Base-by-base conservation (phyloP, 495 filamentous ascomycete species). In the Lentithecium fluviatile region DNA sequence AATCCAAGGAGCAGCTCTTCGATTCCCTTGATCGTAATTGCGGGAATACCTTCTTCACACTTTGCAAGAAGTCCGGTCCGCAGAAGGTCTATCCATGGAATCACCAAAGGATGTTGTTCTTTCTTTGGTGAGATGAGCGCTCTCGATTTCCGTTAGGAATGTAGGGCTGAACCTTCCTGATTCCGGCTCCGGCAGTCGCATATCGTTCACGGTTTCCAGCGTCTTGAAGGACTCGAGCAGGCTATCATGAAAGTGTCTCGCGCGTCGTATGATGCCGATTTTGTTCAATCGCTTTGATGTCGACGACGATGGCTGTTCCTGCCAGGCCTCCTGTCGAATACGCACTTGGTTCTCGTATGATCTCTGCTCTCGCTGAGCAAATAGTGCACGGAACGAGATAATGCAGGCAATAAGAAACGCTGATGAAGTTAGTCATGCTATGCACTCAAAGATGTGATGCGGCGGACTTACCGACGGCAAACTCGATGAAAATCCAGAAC, bases 401-500 rank as follows among this genome's bases (percentile, higher is more conserved):
- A 52, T 52, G 29, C 49, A 52, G 2, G 49, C 49, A 15, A 52
- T 52, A 17, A 52, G 10, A 37, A 52, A 52, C 1, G 49, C 49
- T 52, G n/a, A 52, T 38, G 8, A 37, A 2, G 15, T 48, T 15
- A 52, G 49, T 21, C 29, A 17, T 26, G 8, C 5, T 38, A 20
- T 37, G 6, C n/a, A 24, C 3, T 10, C 19, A 34, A 29, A 52
- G 13, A 17, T 24, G 20, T 2, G 1, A 7, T 10, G 12, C 21
- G 17, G 5, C 1, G 11, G 4, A 45, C 52, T 55, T 55, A 45
- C 52, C 36, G n/a, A 55, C 52, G 25, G 36, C 36, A 29, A 55
- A 55, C 23, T 55, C 52, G 12, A 43, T 10, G 36, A 43, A 55
- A 5, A 55, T 24, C 52, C 37, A 55, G 52, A 55, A 55, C 52